Conservation (phyloP, 179 eudicot species). For the Spergularia azorica region DNA sequence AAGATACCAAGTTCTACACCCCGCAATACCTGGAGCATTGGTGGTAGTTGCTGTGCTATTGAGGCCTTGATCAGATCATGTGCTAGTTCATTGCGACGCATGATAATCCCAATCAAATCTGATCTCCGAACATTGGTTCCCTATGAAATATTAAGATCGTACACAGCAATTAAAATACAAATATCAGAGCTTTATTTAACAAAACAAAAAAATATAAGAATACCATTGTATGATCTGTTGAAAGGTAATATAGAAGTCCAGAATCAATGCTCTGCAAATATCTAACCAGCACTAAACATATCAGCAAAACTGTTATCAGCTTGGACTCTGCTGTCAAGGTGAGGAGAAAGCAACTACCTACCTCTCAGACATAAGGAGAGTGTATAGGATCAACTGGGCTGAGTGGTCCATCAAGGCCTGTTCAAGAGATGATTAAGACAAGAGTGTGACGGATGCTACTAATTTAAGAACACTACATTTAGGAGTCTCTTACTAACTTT, state of each 20-base stretch:
- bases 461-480: neutral
- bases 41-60: constrained; percentile 74
- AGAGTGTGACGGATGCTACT: neutral
- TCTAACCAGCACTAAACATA: constrained; percentile 41
- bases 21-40: constrained; percentile 77
- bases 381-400: constrained; percentile 94
- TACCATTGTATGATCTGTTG: constrained; percentile 89
- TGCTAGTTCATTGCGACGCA: constrained; percentile 99
- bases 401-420: constrained; percentile 90
- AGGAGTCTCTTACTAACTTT: neutral
- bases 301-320: constrained; percentile 6
- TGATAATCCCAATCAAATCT: constrained; percentile 86
- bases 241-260: constrained; percentile 92
- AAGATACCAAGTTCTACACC: neutral
- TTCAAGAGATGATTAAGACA: constrained; percentile 25
- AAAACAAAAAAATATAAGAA: neutral
- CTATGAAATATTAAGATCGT: constrained; percentile 37
- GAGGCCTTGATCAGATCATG: constrained; percentile 81
- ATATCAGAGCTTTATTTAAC: neutral
- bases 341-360: constrained; percentile 29
- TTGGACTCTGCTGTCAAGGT: neutral
- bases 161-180: constrained; percentile 1
- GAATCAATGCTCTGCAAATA: constrained; percentile 67
- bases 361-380: constrained; percentile 99
- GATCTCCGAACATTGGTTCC: constrained; percentile 71